Evolutionary conservation across 2,329 filamentous ascomycete species (phyloP).

Genomic region (Penicillium rolfsii): DNA sequence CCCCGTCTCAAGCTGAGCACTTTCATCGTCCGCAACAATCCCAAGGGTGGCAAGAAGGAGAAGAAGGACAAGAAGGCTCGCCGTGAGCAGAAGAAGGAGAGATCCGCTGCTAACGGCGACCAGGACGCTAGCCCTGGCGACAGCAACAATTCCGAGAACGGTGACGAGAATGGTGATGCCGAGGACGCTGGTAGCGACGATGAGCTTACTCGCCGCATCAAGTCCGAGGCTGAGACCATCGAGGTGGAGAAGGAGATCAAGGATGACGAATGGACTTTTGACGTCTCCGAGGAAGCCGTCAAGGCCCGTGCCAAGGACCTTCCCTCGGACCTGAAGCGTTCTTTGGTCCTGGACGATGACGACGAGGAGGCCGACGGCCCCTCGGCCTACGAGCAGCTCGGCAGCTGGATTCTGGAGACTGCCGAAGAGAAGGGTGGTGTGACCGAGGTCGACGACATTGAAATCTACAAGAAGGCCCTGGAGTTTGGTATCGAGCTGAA

Average conservation of each 20-base stretch:
- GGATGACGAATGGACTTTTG: slow-evolving; percentile 93
- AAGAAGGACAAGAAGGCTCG: slow-evolving; percentile 93
- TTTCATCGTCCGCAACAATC: slow-evolving; percentile 93
- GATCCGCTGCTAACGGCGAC: slow-evolving; percentile 57
- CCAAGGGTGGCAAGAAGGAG: slow-evolving; percentile 91
- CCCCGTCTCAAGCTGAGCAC: slow-evolving; percentile 92
- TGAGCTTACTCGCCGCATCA: slow-evolving; percentile 79
- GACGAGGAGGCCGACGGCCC: slow-evolving; percentile 76
- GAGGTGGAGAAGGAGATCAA: slow-evolving; percentile 70
- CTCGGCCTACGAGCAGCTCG: slow-evolving; percentile 85
- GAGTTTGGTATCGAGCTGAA: slow-evolving; percentile 93
- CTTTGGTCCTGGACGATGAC: slow-evolving; percentile 79
- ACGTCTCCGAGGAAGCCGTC: slow-evolving; percentile 94
- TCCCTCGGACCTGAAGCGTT: slow-evolving; percentile 91
- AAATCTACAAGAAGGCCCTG: slow-evolving; percentile 95
- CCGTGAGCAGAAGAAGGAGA: slow-evolving; percentile 75
- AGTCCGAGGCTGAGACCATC: slow-evolving; percentile 71
- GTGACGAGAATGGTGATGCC: slow-evolving; percentile 67
- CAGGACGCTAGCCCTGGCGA: slow-evolving; percentile 67
- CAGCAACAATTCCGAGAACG: slow-evolving; percentile 65
- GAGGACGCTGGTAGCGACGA: slow-evolving; percentile 82
- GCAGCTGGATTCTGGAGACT: slow-evolving; percentile 84
- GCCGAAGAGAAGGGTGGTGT: slow-evolving; percentile 72
- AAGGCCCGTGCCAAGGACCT: slow-evolving; percentile 91
- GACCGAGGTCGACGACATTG: slow-evolving; percentile 80